A percentile compares a stretch with the other conserved stretches of the same genome.
Conservation (phyloP, 495 filamentous ascomycete species). For the Neurospora intermedia region DNA sequence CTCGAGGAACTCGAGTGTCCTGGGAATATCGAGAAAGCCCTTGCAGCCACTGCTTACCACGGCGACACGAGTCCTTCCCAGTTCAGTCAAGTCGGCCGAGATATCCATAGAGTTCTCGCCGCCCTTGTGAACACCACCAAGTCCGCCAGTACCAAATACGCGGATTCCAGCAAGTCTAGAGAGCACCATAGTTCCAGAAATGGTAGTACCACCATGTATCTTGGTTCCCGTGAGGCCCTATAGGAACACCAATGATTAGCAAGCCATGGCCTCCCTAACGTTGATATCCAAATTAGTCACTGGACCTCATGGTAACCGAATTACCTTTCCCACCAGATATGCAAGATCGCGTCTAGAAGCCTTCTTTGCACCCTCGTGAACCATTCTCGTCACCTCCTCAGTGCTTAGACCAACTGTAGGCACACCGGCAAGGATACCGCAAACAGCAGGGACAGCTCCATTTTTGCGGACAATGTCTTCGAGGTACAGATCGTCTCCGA, state of each 20-base stretch:
- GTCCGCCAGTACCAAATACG: constrained; percentile 78
- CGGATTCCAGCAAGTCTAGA: constrained; percentile 81
- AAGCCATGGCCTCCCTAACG: background rate
- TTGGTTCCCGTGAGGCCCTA: constrained; percentile 53
- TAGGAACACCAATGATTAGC: background rate
- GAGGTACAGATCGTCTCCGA: constrained; percentile 72
- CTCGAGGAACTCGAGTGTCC: constrained; percentile 88
- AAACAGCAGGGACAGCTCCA: constrained; percentile 86
- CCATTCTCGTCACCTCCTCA: constrained; percentile 60
- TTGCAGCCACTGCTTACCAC: constrained; percentile 89
- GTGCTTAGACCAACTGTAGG: constrained; percentile 65
- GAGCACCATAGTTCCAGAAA: constrained; percentile 85
- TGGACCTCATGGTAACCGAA: constrained; percentile 2
- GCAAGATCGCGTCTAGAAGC: constrained; percentile 78
- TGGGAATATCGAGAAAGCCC: constrained; percentile 85
- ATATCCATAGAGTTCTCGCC: constrained; percentile 82
- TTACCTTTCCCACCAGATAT: constrained; percentile 69
- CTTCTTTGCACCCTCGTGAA: constrained; percentile 60
- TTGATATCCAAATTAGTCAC: background rate
- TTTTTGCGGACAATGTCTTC: constrained; percentile 67
- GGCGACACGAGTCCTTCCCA: constrained; percentile 82
- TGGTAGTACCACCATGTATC: constrained; percentile 82
- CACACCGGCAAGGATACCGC: constrained; percentile 72
- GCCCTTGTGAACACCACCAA: constrained; percentile 88
- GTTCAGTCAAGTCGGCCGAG: constrained; percentile 88